phyloP scores from a whole-genome alignment of 1,284 basidiomycete genomes.

The Sutorius eximius region DNA sequence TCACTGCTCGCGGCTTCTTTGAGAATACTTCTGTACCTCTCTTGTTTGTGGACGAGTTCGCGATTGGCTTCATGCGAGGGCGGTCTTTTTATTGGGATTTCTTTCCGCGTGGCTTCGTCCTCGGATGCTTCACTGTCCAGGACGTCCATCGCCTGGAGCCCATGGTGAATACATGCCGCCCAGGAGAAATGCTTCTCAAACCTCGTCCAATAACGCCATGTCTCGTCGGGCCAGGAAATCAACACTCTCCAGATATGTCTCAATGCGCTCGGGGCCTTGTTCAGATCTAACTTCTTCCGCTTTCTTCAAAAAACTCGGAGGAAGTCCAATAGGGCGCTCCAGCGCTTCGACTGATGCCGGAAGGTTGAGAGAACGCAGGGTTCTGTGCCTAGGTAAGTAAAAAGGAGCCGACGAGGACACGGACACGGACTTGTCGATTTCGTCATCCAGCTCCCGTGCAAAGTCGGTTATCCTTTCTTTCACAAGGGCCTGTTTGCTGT shows the following conservation, averaged over 20 bases:
- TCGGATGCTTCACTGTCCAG: slow-evolving; percentile 88
- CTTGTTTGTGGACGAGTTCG: slow-evolving; percentile 68
- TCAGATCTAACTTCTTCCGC: slow-evolving; percentile 83
- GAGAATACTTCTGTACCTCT: slow-evolving; percentile 72
- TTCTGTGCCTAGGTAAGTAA: slow-evolving; percentile 42
- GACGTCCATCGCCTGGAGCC: slow-evolving; percentile 75
- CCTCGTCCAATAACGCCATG: slow-evolving; percentile 72
- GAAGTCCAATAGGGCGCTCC: slow-evolving; percentile 84
- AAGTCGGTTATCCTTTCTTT: slow-evolving; percentile 65
- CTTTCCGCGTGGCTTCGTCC: slow-evolving; percentile 69
- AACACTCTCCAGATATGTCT: slow-evolving; percentile 73
- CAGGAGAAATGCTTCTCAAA: slow-evolving; percentile 34
- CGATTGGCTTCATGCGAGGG: slow-evolving; percentile 81
- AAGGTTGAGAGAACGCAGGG: slow-evolving; percentile 73
- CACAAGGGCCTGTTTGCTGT: slow-evolving; percentile 76
- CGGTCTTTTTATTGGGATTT: slow-evolving; percentile 48
- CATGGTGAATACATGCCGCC: not conserved
- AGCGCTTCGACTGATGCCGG: slow-evolving; percentile 88
- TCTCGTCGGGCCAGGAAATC: slow-evolving; percentile 67
- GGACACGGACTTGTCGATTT: slow-evolving; percentile 57
- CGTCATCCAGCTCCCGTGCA: slow-evolving; percentile 67
- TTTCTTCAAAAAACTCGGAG: slow-evolving; percentile 84
- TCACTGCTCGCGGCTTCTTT: slow-evolving; percentile 76
- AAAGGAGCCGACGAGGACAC: not conserved
- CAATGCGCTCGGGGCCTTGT: slow-evolving; percentile 74